phyloP scores from a whole-genome alignment of 2,329 filamentous ascomycete genomes.

The Apiospora hydei region DNA sequence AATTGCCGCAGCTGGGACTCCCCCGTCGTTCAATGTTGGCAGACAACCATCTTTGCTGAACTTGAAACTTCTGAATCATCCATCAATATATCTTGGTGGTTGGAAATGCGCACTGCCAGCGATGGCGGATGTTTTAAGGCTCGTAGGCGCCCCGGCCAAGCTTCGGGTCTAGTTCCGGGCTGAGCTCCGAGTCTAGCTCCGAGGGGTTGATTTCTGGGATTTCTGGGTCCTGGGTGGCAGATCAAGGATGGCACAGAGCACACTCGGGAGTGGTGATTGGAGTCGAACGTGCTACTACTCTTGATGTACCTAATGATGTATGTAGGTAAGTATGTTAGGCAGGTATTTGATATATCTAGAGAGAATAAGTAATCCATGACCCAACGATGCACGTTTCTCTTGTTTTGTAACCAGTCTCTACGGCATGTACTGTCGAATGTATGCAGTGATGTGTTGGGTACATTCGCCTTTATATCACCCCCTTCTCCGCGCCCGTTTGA shows the following conservation, averaged over 20 bases:
- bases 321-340: not conserved
- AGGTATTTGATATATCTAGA: too few relatives aligned
- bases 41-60: not conserved
- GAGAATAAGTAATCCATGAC: not conserved
- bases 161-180: constrained; percentile 7
- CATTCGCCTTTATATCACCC: not conserved
- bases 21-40: too few relatives aligned
- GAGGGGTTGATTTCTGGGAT: not conserved
- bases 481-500: not conserved
- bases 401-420: not conserved
- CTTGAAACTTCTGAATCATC: not conserved
- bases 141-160: not conserved
- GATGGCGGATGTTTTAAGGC: not conserved
- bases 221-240: not conserved
- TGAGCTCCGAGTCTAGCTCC: constrained; percentile 17
- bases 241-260: constrained; percentile 17
- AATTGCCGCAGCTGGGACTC: not conserved
- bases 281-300: not conserved
- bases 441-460: not conserved
- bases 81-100: not conserved
- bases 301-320: not conserved
- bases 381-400: too few relatives aligned
- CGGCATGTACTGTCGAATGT: too few relatives aligned
- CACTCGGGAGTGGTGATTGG: not conserved
- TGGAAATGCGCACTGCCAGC: not conserved